phyloP scores from a whole-genome alignment of 129 eudicot species.

The Ambrosia trifida region DNA sequence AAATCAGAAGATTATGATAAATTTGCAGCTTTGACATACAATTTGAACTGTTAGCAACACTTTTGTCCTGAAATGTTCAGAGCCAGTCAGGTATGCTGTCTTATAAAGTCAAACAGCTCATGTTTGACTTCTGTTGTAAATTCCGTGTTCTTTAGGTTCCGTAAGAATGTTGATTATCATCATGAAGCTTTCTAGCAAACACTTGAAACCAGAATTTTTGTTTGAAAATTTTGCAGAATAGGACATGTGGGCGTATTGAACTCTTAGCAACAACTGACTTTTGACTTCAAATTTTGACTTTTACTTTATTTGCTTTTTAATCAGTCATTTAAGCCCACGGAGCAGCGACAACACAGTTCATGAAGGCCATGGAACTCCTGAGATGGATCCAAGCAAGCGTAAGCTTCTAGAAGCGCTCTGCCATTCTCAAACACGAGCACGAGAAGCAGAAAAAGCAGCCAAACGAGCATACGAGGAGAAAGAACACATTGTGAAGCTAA shows the following conservation, averaged over 20 bases:
- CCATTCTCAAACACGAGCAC: conserved; percentile 94
- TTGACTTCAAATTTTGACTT: conserved; percentile 1
- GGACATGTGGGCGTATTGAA: background rate
- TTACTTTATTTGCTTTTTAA: background rate
- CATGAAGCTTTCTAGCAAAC: background rate
- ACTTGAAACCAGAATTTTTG: background rate
- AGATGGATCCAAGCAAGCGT: conserved; percentile 55
- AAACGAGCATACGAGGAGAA: conserved; percentile 75
- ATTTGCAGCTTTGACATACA: background rate
- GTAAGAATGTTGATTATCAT: conserved; percentile 1
- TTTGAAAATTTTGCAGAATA: background rate
- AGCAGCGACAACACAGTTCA: conserved; percentile 33
- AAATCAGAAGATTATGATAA: background rate
- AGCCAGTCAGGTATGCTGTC: conserved; percentile 7
- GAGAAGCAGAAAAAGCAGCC: conserved; percentile 90
- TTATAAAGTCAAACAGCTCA: background rate
- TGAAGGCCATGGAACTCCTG: conserved; percentile 32
- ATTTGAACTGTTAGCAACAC: background rate
- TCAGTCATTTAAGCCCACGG: conserved; percentile 17
- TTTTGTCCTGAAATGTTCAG: background rate
- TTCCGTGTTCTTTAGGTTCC: background rate
- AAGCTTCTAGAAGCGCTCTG: conserved; percentile 78
- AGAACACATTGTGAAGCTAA: conserved; percentile 76
- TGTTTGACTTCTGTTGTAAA: conserved; percentile 6
- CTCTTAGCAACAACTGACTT: background rate